Evolutionary conservation across 2,329 filamentous ascomycete genomes (phyloP), one percentile per base, ranked within the genome.

Genomic region (Dothideomycetes sp.): DNA sequence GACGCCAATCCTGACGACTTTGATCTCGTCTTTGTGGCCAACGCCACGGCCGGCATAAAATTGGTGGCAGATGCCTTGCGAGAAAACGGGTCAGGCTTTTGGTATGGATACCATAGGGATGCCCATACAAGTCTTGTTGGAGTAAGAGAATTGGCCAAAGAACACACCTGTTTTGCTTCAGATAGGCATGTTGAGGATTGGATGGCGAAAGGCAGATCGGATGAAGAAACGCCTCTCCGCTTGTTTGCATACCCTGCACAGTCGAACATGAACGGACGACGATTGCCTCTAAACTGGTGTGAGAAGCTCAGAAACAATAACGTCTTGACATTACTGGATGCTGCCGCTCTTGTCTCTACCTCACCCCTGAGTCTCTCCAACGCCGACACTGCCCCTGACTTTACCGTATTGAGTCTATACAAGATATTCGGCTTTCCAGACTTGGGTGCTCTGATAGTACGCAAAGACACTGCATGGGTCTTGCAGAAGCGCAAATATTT

Each of bases 401-500:
- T 96, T 51, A 81, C 77, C 0, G 82, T 85, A 0, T 55, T 96
- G 27, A 96, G 88, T 60, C 78, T 96, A 49, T 93, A 95, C 65
- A 98, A 96, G 60, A 88, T 95, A 12, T 96, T 96, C 59, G 89
- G 91, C 1, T 95, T 95, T 49, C 89, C 89, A 0, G 85, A 96
- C 49, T 68, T 96, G 1, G 89, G 89, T 2, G 88, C 80, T 3
- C 64, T 98, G 45, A 78, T 96, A 20, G 78, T 96, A 8, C 78
- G 83, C 29, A 86, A 84, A 51, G 70, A 76, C 25, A 75, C 83
- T 10, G 76, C 74, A 5, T 58, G 70, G 29, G 78, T 94, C 33
- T 54, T 60, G 19, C 66, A 73, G 25, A 66, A 69, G 29, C 76
- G 86, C 45, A 78, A 67, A 47, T 98, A 94, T 53, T 98, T 98